These are phyloP conservation scores for Macroventuria anomochaeta DNA, from an alignment of 2,329 filamentous ascomycete species.

Conservation along the genomic window DNA sequence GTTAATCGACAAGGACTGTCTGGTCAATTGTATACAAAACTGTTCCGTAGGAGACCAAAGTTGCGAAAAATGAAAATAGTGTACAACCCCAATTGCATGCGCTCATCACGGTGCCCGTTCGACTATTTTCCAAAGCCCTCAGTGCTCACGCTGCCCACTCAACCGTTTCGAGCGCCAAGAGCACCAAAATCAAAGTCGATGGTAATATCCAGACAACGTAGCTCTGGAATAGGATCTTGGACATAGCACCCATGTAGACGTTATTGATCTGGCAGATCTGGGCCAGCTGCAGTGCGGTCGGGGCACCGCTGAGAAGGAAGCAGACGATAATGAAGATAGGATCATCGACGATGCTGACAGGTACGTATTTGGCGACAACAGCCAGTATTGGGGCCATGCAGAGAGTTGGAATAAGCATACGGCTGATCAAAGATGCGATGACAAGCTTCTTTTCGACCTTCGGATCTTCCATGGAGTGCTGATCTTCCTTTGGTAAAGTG, in stretches of 20 bases:
- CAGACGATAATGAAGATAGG: slow-evolving; percentile 98
- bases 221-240: slow-evolving; percentile 90
- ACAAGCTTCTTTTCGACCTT: slow-evolving; percentile 76
- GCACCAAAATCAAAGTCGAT: slow-evolving; percentile 85
- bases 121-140: slow-evolving; percentile 90
- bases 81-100: neutral
- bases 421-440: slow-evolving; percentile 81
- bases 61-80: neutral
- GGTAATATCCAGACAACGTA: slow-evolving; percentile 97
- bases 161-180: too few relatives aligned
- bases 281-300: slow-evolving; percentile 89
- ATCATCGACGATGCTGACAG: slow-evolving; percentile 92
- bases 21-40: neutral
- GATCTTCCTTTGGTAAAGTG: slow-evolving; percentile 74
- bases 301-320: slow-evolving; percentile 93
- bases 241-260: slow-evolving; percentile 95
- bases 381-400: slow-evolving; percentile 93
- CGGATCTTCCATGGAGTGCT: slow-evolving; percentile 72
- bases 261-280: slow-evolving; percentile 99
- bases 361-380: slow-evolving; percentile 85
- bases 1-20: neutral
- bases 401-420: slow-evolving; percentile 90
- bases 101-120: slow-evolving; percentile 73
- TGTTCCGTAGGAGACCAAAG: neutral
- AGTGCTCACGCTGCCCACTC: too few relatives aligned